Evolutionary conservation across 2,329 filamentous ascomycete species (phyloP).

Genomic region (Ophiostoma novo-ulmi): DNA sequence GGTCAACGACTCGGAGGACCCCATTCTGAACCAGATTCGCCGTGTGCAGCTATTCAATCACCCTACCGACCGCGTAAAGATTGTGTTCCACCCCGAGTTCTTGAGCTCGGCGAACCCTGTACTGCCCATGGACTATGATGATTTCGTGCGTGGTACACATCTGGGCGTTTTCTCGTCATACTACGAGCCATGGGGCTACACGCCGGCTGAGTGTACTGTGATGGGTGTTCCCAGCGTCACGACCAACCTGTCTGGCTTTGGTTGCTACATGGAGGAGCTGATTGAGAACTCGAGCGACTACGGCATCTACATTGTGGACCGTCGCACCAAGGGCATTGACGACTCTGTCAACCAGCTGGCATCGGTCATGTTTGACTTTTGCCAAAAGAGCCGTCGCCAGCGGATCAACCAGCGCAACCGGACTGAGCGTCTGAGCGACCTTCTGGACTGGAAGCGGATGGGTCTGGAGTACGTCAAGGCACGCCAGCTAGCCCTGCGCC

Average conservation of each 20-base stretch:
- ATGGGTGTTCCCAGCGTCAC: conserved; percentile 99
- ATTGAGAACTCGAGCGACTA: conserved; percentile 98
- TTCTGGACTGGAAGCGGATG: conserved; percentile 99
- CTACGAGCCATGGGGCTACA: conserved; percentile 99
- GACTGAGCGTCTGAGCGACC: conserved; percentile 87
- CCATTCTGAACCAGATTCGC: conserved; percentile 90
- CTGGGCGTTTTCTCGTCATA: conserved; percentile 94
- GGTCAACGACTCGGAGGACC: conserved; percentile 88
- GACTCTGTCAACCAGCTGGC: conserved; percentile 95
- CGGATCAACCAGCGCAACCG: conserved; percentile 98
- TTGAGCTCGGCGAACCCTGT: conserved; percentile 93
- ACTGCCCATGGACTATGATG: conserved; percentile 92
- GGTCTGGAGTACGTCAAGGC: conserved; percentile 99
- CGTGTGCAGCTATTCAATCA: conserved; percentile 97
- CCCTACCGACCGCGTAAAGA: conserved; percentile 88
- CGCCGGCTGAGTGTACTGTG: conserved; percentile 94
- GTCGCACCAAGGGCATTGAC: conserved; percentile 89
- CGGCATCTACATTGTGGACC: conserved; percentile 97
- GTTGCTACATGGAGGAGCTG: conserved; percentile 98
- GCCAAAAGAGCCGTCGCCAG: conserved; percentile 86
- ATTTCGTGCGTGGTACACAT: conserved; percentile 96
- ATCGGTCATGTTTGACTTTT: conserved; percentile 90
- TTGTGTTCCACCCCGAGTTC: conserved; percentile 97
- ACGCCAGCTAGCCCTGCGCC: conserved; percentile 80
- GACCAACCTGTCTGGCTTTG: conserved; percentile 94